Conservation (phyloP, 179 eudicot genomes). For the Heliamphora pulchella region DNA sequence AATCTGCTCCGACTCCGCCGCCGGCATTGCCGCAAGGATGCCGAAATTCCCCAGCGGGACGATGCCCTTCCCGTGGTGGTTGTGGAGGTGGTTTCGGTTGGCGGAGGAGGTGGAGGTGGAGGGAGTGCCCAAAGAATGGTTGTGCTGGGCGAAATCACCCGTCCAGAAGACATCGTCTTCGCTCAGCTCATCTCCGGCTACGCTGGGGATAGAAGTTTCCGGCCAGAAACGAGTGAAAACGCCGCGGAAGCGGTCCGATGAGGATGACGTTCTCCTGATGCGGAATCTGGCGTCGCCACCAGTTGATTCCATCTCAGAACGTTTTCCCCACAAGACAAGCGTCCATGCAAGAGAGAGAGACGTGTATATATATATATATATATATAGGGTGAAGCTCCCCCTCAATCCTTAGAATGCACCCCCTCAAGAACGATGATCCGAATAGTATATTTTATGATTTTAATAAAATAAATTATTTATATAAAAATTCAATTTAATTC, state of each 20-base stretch:
- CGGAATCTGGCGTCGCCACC: constrained; percentile 24
- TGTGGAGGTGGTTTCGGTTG: not conserved
- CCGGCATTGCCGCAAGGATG: constrained; percentile 50
- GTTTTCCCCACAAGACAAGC: not conserved
- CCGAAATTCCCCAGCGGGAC: constrained; percentile 36
- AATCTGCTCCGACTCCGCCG: not conserved
- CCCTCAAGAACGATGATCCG: too few species aligned
- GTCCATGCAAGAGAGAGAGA: too few species aligned
- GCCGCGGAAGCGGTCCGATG: constrained; percentile 38
- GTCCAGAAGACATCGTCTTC: constrained; percentile 56
- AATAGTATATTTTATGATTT: too few species aligned
- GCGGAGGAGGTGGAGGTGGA: constrained; percentile 8
- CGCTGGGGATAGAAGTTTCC: constrained; percentile 13
- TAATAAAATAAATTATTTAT: too few species aligned
- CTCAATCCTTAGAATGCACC: too few species aligned
- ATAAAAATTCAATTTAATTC: too few species aligned
- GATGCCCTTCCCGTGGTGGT: not conserved
- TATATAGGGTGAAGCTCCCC: too few species aligned
- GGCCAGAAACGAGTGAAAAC: constrained; percentile 21
- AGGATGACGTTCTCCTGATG: constrained; percentile 27
- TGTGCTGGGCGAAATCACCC: constrained; percentile 26
- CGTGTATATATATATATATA: too few species aligned
- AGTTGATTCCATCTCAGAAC: constrained; percentile 30
- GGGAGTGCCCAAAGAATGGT: not conserved
- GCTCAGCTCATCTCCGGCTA: constrained; percentile 36